Base-by-base conservation (phyloP, 768 basidiomycete genomes). In the Tulasnella sp. region DNA sequence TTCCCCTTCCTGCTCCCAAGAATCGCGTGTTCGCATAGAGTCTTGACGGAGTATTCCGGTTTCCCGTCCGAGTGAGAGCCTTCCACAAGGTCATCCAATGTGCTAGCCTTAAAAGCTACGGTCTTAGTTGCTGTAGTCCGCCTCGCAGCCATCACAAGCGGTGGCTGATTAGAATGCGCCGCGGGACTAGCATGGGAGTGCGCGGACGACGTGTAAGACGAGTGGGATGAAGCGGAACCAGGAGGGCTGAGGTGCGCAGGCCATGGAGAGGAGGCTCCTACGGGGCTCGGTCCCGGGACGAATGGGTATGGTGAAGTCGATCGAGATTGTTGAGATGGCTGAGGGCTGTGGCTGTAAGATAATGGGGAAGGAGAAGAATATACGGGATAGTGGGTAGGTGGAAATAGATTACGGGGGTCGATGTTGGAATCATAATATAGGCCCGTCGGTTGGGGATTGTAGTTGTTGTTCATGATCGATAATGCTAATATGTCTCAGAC, bases 1-100 rank as follows among this genome's bases (percentile, higher is more conserved):
- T 4, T 9, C 29, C 41, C 41, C 7, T 19, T 45, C 17, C 1
- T 7, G 55, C 55, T 42, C 26, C 43, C 23, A 19, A 21, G 42
- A 42, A 56, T 42, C 13, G 55, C 55, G 23, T 34, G 26, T 43
- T 56, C 55, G 29, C 34, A 34, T 15, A 56, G 55, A 9, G 41
- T 27, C 42, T 56, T 56, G 23, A 56, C 23, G 10, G 55, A 27
- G 27, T 56, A 56, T 19, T 38, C 34, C 4, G 55, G 55, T 27
- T 45, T 56, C 26, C 23, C 23, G 24, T 42, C 41, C 24, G 55
- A 24, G 15, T 56, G 24, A 23, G 41, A 42, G 55, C 34, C 15
- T 15, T 56, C 55, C n/a, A 44, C 26, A 26, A 56, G 43, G 24
- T 56, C 55, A 17, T 56, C 42, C 11, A 56, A 24, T 15, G 41